phyloP scores from a whole-genome alignment of 176 grass and related monocot species.

The Leersia perrieri region DNA sequence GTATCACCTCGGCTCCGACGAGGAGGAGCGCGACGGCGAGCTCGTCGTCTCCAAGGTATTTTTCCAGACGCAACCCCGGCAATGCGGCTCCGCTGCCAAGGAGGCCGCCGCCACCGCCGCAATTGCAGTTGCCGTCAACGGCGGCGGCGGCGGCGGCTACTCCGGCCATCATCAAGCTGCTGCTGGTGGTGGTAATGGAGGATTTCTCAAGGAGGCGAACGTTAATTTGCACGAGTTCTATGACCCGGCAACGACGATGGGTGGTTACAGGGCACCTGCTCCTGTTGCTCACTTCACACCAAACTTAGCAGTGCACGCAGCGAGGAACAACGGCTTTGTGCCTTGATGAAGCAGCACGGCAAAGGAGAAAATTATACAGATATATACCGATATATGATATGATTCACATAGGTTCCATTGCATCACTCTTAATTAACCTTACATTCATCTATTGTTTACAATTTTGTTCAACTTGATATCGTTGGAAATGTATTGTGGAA shows the following conservation, averaged over 20 bases:
- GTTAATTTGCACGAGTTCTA: conserved; percentile 42
- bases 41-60: conserved; percentile 92
- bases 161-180: conserved; percentile 8
- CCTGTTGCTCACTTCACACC: conserved; percentile 41
- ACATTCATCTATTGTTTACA: neutral
- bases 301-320: conserved; percentile 50
- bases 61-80: conserved; percentile 90
- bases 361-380: neutral
- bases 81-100: conserved; percentile 41
- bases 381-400: neutral
- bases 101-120: neutral
- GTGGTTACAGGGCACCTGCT: conserved; percentile 31
- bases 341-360: conserved; percentile 32
- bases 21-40: conserved; percentile 91
- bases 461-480: neutral
- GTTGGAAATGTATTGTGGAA: neutral
- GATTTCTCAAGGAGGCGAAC: conserved; percentile 38
- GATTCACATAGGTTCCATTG: neutral
- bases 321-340: conserved; percentile 50
- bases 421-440: neutral
- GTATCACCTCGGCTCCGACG: conserved; percentile 79
- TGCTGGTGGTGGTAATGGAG: too few species aligned
- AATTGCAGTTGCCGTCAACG: neutral
- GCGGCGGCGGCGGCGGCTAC: neutral
- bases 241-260: conserved; percentile 38